A percentile compares a stretch with the other conserved stretches of the same genome.
Conservation (phyloP, 2,329 filamentous ascomycete species). For the Amylocarpus encephaloides region DNA sequence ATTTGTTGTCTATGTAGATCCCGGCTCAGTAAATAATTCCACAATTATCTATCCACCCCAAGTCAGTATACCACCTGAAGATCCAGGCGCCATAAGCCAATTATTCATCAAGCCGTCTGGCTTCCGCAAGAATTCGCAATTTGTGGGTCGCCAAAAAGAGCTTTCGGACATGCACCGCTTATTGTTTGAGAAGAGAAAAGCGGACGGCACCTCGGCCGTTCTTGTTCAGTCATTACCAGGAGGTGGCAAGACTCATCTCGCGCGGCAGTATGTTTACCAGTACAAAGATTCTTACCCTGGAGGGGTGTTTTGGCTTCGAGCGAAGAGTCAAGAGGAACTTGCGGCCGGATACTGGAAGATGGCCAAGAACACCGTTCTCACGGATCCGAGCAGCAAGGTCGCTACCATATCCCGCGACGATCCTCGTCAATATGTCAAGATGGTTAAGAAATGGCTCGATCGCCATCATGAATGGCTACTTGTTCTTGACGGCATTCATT, state of each 20-base stretch:
- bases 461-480: conserved; percentile 58
- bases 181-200: conserved; percentile 49
- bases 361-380: conserved; percentile 48
- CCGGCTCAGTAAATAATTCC: conserved; percentile 24
- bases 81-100: conserved; percentile 11
- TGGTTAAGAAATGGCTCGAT: conserved; percentile 57
- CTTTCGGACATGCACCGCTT: conserved; percentile 52
- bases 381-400: conserved; percentile 30
- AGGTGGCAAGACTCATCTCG: conserved; percentile 63
- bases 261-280: conserved; percentile 58
- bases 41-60: conserved; percentile 21
- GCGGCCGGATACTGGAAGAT: conserved; percentile 61
- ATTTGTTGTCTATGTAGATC: conserved; percentile 30
- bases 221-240: conserved; percentile 59
- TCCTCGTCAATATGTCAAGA: conserved; percentile 44
- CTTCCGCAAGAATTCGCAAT: conserved; percentile 57
- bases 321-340: conserved; percentile 52
- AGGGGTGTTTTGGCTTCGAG: conserved; percentile 64
- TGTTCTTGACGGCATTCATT: conserved; percentile 60
- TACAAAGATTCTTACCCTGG: conserved; percentile 55
- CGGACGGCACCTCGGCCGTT: conserved; percentile 54
- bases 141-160: conserved; percentile 54
- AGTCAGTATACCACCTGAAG: conserved; percentile 22
- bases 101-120: conserved; percentile 45
- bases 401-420: conserved; percentile 26